Percentiles rank a stretch among this genome's conserved stretches.
Conservation (phyloP, 2,329 filamentous ascomycete genomes). For the Stemphylium beticola region DNA sequence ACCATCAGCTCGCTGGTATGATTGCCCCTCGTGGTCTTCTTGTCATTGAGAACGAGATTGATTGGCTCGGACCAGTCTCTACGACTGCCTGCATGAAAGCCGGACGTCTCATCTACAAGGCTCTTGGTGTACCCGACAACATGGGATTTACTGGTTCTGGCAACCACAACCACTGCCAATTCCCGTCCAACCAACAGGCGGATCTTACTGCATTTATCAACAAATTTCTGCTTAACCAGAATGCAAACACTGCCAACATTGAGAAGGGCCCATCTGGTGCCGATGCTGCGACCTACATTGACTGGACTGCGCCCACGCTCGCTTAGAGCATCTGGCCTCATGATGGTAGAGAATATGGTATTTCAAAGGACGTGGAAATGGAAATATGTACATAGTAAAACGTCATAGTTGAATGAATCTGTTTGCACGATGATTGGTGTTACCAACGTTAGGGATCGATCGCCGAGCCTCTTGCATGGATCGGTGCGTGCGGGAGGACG, state of each 20-base stretch:
- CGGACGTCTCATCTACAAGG: conserved; percentile 61
- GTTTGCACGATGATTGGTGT: not conserved
- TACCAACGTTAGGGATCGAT: not conserved
- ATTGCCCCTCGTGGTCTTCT: conserved; percentile 63
- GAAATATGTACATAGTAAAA: conserved; percentile 15
- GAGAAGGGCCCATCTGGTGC: conserved; percentile 43
- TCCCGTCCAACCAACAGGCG: conserved; percentile 59
- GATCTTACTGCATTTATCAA: conserved; percentile 63
- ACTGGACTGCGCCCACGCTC: conserved; percentile 46
- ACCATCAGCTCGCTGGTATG: conserved; percentile 64
- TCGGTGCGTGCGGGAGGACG: not conserved
- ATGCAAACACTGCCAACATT: conserved; percentile 38
- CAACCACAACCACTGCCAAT: conserved; percentile 62
- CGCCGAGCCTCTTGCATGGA: not conserved
- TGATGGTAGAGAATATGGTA: not conserved
- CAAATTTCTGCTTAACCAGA: conserved; percentile 54
- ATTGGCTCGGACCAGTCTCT: conserved; percentile 64
- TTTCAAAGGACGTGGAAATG: conserved; percentile 9
- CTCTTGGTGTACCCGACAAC: conserved; percentile 59
- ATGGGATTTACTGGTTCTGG: conserved; percentile 65
- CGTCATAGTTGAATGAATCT: conserved; percentile 1
- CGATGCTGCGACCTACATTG: conserved; percentile 44
- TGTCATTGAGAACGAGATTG: conserved; percentile 63
- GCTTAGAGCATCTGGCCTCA: conserved; percentile 24
- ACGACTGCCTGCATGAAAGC: conserved; percentile 66